Percentiles rank a stretch among this genome's conserved stretches.
Conservation (phyloP, 495 filamentous ascomycete species). For the Neurospora sp. region DNA sequence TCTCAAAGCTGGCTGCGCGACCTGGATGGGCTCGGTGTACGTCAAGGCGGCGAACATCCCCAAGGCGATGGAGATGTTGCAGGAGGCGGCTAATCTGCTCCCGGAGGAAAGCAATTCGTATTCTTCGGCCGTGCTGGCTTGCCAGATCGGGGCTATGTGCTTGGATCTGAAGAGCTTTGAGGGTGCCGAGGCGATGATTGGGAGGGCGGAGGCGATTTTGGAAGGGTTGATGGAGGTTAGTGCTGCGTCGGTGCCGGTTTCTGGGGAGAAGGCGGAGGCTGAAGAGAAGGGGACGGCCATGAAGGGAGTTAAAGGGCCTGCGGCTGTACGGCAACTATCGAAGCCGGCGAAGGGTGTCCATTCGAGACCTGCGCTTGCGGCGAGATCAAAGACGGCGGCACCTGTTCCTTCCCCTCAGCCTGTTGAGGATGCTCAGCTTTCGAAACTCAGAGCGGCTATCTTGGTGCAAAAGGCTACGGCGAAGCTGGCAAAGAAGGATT, state of each 20-base stretch:
- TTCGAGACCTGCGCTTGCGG: conserved; percentile 3
- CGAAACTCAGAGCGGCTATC: conserved; percentile 49
- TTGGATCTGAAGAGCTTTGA: conserved; percentile 29
- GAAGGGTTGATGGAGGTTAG: conserved; percentile 13
- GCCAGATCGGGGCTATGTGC: conserved; percentile 34
- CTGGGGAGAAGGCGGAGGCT: conserved; percentile 39
- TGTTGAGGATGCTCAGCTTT: conserved; percentile 42
- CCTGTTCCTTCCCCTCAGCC: conserved; percentile 3
- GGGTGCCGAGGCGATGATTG: conserved; percentile 24
- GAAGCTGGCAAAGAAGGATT: conserved; percentile 45
- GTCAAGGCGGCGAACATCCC: conserved; percentile 49
- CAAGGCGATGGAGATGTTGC: conserved; percentile 52
- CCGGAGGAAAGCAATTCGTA: conserved; percentile 33
- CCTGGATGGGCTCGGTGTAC: conserved; percentile 54
- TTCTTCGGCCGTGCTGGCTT: conserved; percentile 34
- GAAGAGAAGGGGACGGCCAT: conserved; percentile 23
- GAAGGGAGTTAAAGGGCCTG: conserved; percentile 9
- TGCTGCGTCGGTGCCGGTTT: conserved; percentile 5
- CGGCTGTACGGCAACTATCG: conserved; percentile 1
- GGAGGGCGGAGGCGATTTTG: conserved; percentile 28
- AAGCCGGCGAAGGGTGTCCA: conserved; percentile 12
- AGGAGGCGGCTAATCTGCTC: conserved; percentile 34
- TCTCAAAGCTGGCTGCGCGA: conserved; percentile 41
- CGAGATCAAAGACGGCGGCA: conserved; percentile 18
- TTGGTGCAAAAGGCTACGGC: conserved; percentile 54